Percentiles rank a stretch among this genome's conserved stretches.
Evolutionary conservation across 345 rosid species (phyloP).

Genomic region (Punica granatum): DNA sequence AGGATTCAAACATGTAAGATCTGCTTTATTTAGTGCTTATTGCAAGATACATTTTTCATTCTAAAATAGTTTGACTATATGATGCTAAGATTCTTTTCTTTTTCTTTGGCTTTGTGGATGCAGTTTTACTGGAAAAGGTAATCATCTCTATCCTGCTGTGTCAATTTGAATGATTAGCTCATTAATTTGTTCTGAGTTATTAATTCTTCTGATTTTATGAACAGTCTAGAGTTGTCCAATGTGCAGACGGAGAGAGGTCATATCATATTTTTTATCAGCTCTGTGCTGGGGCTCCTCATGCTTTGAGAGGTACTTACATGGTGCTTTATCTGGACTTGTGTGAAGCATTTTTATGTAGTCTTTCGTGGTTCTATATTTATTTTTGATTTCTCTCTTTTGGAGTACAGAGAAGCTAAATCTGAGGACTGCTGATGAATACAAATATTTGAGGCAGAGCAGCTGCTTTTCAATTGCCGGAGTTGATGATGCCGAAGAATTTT

Average conservation of each 20-base stretch:
- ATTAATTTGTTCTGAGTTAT: constrained; percentile 9
- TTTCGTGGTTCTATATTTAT: constrained; percentile 1
- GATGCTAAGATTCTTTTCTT: constrained; percentile 13
- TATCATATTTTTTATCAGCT: constrained; percentile 99
- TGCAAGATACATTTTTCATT: constrained; percentile 1
- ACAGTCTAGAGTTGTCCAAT: constrained; percentile 99
- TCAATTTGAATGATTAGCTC: constrained; percentile 3
- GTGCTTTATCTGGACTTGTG: not conserved
- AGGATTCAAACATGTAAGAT: constrained; percentile 94
- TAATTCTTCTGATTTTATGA: constrained; percentile 23
- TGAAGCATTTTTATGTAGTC: not conserved
- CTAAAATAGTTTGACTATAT: constrained; percentile 21
- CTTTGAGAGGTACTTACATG: constrained; percentile 55
- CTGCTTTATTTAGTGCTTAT: constrained; percentile 9
- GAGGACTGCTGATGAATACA: constrained; percentile 65
- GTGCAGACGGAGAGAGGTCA: constrained; percentile 94
- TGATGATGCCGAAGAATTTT: constrained; percentile 74
- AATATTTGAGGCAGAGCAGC: constrained; percentile 81
- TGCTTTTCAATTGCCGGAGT: constrained; percentile 74
- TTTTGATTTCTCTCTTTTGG: not conserved
- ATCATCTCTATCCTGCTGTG: constrained; percentile 10
- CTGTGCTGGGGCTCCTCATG: constrained; percentile 83
- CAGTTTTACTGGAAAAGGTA: constrained; percentile 99
- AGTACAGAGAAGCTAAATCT: constrained; percentile 73
- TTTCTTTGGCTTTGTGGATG: constrained; percentile 19